A percentile compares a stretch with the other conserved stretches of the same genome.
Evolutionary conservation across 2,329 filamentous ascomycete genomes (phyloP).

Genomic region (Zasmidium citrigriseum): DNA sequence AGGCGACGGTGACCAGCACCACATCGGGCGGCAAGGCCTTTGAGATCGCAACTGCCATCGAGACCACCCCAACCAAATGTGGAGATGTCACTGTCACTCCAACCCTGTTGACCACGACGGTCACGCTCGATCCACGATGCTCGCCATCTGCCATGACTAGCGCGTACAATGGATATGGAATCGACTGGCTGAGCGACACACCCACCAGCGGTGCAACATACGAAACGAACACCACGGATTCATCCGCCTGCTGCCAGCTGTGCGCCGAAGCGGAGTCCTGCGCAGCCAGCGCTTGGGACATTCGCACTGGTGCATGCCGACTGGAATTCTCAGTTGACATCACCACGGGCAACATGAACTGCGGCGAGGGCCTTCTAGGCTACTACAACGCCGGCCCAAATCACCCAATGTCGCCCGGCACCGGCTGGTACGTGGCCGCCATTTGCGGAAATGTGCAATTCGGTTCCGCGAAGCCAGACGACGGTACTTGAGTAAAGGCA

Average conservation of each 20-base stretch:
- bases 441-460: constrained; percentile 32
- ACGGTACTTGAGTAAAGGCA: constrained; percentile 30
- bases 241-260: constrained; percentile 34
- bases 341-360: constrained; percentile 29
- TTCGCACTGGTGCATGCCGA: constrained; percentile 28
- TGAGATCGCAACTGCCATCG: constrained; percentile 29
- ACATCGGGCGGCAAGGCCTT: constrained; percentile 32
- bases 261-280: constrained; percentile 32
- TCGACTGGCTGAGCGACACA: constrained; percentile 28
- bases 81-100: constrained; percentile 25
- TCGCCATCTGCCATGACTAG: constrained; percentile 32
- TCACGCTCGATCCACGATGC: constrained; percentile 33
- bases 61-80: constrained; percentile 24
- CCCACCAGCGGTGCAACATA: constrained; percentile 29
- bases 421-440: constrained; percentile 30
- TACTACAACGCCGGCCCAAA: constrained; percentile 33
- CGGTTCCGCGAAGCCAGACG: constrained; percentile 31
- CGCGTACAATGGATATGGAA: constrained; percentile 29
- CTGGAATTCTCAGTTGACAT: constrained; percentile 31
- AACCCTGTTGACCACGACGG: constrained; percentile 23
- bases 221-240: constrained; percentile 30
- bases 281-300: constrained; percentile 33
- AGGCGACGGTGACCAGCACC: constrained; percentile 33
- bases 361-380: constrained; percentile 28
- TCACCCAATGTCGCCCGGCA: constrained; percentile 33